Evolutionary conservation across 2,329 filamentous ascomycete species (phyloP).

Genomic region (Pseudodiploospora longispora): DNA sequence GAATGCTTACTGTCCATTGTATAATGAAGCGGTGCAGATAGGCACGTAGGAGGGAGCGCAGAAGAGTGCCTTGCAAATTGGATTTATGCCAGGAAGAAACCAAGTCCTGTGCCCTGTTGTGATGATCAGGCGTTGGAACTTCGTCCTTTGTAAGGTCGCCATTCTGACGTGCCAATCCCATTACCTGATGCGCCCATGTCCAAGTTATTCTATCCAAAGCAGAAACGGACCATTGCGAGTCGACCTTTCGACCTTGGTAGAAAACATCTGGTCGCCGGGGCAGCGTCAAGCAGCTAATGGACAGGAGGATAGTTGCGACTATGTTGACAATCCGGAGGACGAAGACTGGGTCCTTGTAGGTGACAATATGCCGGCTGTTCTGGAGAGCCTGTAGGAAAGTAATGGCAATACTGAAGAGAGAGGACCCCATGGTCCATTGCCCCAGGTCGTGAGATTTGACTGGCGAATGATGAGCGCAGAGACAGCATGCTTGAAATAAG

Average conservation of each 20-base stretch:
- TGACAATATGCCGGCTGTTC: slow-evolving; percentile 22
- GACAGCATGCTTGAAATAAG: slow-evolving; percentile 41
- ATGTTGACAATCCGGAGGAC: slow-evolving; percentile 39
- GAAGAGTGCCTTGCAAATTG: slow-evolving; percentile 43
- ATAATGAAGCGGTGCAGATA: slow-evolving; percentile 48
- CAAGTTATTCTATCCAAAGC: slow-evolving; percentile 57
- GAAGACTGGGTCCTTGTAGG: slow-evolving; percentile 32
- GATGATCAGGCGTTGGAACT: slow-evolving; percentile 52
- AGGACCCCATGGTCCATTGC: slow-evolving; percentile 41
- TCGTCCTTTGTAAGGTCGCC: slow-evolving; percentile 54
- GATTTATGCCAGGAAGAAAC: slow-evolving; percentile 41
- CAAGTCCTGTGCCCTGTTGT: slow-evolving; percentile 42
- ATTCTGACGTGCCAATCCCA: slow-evolving; percentile 47
- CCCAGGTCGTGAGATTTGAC: slow-evolving; percentile 47
- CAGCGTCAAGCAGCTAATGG: slow-evolving; percentile 43
- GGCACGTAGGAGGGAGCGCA: slow-evolving; percentile 50
- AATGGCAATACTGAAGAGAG: slow-evolving; percentile 34
- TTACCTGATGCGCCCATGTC: slow-evolving; percentile 51
- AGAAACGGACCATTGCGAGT: slow-evolving; percentile 53
- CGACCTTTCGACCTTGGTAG: slow-evolving; percentile 49
- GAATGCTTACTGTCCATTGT: slow-evolving; percentile 51
- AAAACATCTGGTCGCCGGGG: slow-evolving; percentile 63
- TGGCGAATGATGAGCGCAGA: slow-evolving; percentile 42
- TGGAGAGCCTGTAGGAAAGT: slow-evolving; percentile 37
- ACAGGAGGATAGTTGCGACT: slow-evolving; percentile 34